A percentile compares a stretch with the other conserved stretches of the same genome.
phyloP scores from a whole-genome alignment of 306 rosid species.

The Trifolium subterraneum region DNA sequence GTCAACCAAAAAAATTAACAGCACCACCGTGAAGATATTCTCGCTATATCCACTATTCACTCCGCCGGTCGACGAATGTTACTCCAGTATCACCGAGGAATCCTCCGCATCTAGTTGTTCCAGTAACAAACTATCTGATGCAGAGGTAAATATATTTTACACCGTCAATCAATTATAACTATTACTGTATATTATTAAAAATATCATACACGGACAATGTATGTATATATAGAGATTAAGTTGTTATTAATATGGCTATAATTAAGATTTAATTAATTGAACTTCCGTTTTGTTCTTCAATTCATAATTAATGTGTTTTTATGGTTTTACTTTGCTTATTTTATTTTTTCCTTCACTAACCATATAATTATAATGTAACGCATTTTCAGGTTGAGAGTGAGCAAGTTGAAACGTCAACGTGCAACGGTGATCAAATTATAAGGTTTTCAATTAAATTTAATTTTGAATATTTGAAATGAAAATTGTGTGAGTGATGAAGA shows the following conservation, averaged over 20 bases:
- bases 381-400: constrained; percentile 60
- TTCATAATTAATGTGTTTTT: background rate
- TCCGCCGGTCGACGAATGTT: constrained; percentile 38
- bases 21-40: background rate
- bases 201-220: no score
- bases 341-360: background rate
- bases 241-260: no score
- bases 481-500: background rate
- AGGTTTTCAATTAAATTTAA: constrained; percentile 50
- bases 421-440: constrained; percentile 41
- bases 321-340: background rate
- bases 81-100: constrained; percentile 47
- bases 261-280: background rate
- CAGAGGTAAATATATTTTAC: constrained; percentile 50
- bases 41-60: background rate
- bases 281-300: constrained; percentile 37
- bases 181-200: no score
- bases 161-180: background rate
- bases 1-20: constrained; percentile 37
- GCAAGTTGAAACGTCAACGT: constrained; percentile 64
- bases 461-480: constrained; percentile 42
- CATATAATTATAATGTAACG: background rate
- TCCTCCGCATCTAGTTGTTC: constrained; percentile 63
- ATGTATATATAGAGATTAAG: no score
- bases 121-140: constrained; percentile 67